Evolutionary conservation across 2,329 filamentous ascomycete species (phyloP), one percentile per base, ranked within the genome.

Genomic region (Neonectria coccinea): DNA sequence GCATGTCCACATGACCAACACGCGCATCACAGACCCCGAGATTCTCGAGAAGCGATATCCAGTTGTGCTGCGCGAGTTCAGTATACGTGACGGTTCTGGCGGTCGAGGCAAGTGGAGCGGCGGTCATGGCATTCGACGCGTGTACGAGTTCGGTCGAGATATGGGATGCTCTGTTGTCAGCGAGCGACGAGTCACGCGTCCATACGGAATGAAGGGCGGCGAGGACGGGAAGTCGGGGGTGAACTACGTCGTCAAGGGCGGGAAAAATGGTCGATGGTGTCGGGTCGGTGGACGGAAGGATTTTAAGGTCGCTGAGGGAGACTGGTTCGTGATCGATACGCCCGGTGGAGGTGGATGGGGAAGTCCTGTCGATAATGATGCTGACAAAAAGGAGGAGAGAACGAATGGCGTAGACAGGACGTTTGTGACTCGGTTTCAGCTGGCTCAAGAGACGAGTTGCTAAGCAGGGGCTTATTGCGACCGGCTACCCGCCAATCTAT

Each of bases 1-100:
- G 8, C 92, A 96, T 74, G 91, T 88, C 2, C 92, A 95, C 78
- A 94, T 94, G 89, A 95, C 92, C 4, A 95, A 95, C 76, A 95
- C 92, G 1, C 86, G 92, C 9, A 95, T 94, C 74, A 94, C 92
- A 0, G 92, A 95, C 74, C 84, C 89, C 0, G 92, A 95, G 75
- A 86, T 94, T 5, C 91, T 95, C 67, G 92, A 95, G 79, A 84
- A 90, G 25, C 82, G 92, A 9, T 94, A 94, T 72, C 92, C 92
- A 0, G 68, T 67, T 14, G 56, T 95, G 1, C 79, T 96, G 25
- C 83, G 89, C 2, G 86, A 92, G 69, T 94, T 94, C 75, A 84
- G 84, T 6, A 79, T 95, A 5, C 79, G 92, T 1, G 70, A 79
- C 1, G 88, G 86, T 0, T 90, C 86, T 0, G 73, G 72, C 11